Conservation (phyloP, 139 green algal species). For the Spirogloea muscicola region DNA sequence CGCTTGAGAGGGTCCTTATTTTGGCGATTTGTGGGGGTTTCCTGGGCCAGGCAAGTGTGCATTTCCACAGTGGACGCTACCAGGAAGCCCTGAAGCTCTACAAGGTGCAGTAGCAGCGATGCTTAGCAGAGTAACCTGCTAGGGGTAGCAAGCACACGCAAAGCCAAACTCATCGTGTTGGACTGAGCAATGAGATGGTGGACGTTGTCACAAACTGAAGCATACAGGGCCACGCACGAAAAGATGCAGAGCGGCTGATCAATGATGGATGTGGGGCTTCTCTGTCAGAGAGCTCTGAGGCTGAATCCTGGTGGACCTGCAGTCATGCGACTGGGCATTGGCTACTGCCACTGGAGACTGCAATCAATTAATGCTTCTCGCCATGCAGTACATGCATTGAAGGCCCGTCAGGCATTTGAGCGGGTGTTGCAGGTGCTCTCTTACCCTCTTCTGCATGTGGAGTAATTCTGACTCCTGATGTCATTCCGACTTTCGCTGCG, state of each 20-base stretch:
- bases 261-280: too few relatives aligned
- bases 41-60: constrained; percentile 34
- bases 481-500: neutral
- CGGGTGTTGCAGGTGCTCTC: constrained; percentile 59
- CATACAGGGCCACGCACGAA: too few relatives aligned
- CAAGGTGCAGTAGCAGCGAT: too few relatives aligned
- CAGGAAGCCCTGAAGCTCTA: constrained; percentile 39
- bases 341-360: constrained; percentile 63
- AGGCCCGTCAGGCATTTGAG: constrained; percentile 58
- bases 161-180: too few relatives aligned
- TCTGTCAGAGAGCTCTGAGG: constrained; percentile 58
- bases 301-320: constrained; percentile 64
- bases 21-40: too few relatives aligned
- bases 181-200: too few relatives aligned
- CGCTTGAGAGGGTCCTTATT: too few relatives aligned
- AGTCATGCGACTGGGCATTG: constrained; percentile 81
- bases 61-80: constrained; percentile 34
- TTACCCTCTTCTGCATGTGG: neutral
- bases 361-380: constrained; percentile 29
- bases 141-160: too few relatives aligned
- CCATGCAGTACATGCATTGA: constrained; percentile 45
- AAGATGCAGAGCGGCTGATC: too few relatives aligned
- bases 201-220: too few relatives aligned
- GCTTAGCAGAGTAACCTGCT: too few relatives aligned
- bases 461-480: neutral